These are phyloP conservation scores for Vigna trinervia DNA, from an alignment of 306 rosid genomes.

Conservation along the genomic window DNA sequence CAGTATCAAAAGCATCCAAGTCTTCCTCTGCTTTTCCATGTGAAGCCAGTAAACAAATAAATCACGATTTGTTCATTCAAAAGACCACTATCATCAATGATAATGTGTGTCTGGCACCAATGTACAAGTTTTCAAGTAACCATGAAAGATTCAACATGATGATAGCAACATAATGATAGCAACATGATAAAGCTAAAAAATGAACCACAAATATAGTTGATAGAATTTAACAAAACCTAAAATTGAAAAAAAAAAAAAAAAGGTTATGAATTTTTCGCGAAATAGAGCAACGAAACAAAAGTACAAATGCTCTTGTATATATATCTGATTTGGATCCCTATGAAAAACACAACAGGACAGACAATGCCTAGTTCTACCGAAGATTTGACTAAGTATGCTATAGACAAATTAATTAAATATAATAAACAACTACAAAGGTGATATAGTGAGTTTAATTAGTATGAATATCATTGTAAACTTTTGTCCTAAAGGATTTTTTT, in stretches of 20 bases:
- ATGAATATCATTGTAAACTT: neutral
- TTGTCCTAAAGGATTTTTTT: too few species aligned
- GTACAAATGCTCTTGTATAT: neutral
- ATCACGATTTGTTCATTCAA: conserved; percentile 8
- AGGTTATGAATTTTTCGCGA: neutral
- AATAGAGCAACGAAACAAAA: neutral
- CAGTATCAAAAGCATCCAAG: conserved; percentile 53
- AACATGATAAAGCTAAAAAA: neutral
- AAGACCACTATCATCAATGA: neutral
- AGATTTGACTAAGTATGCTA: neutral
- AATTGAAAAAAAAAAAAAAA: neutral
- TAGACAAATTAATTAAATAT: neutral
- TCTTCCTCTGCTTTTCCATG: conserved; percentile 44
- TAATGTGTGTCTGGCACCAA: neutral
- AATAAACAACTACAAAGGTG: neutral
- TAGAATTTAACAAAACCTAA: neutral
- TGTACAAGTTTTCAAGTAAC: neutral
- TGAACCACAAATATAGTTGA: neutral
- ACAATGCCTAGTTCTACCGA: neutral
- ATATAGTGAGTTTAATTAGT: neutral
- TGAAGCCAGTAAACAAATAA: conserved; percentile 21
- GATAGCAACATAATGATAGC: neutral
- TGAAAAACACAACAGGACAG: neutral
- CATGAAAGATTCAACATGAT: conserved; percentile 5
- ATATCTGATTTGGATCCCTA: too few species aligned